A percentile compares a stretch with the other conserved stretches of the same genome.
phyloP scores from a whole-genome alignment of 129 eudicot genomes.

The Mikania micrantha region DNA sequence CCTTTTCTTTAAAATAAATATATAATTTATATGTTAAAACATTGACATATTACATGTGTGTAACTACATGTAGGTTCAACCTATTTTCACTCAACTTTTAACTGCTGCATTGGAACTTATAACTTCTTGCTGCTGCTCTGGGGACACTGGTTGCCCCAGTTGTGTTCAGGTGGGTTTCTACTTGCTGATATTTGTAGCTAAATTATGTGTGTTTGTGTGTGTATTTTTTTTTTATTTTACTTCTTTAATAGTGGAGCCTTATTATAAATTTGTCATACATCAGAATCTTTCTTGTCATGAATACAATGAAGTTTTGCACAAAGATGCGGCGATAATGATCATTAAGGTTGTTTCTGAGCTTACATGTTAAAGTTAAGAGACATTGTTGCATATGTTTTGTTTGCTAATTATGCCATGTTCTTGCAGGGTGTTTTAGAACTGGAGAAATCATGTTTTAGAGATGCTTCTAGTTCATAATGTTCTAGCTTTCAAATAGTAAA shows the following conservation, averaged over 20 bases:
- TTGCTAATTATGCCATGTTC: conserved; percentile 12
- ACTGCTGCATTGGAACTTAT: conserved; percentile 81
- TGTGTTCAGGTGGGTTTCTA: conserved; percentile 70
- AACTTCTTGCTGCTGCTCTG: conserved; percentile 67
- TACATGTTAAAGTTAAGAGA: neutral
- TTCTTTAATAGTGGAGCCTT: neutral
- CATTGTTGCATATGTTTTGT: neutral
- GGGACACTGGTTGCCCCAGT: conserved; percentile 82
- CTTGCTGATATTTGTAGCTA: neutral
- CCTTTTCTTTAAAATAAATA: neutral
- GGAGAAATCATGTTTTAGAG: conserved; percentile 32
- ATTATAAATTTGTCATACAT: neutral
- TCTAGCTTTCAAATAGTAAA: neutral
- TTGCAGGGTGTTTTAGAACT: conserved; percentile 58
- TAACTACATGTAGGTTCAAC: conserved; percentile 54
- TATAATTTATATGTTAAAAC: too few species aligned
- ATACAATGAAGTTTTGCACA: conserved; percentile 93
- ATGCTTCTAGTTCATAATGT: conserved; percentile 2
- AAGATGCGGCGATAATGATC: conserved; percentile 86
- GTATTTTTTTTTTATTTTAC: too few species aligned
- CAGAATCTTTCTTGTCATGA: conserved; percentile 77
- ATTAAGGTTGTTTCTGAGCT: conserved; percentile 53
- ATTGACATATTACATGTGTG: neutral
- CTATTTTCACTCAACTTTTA: conserved; percentile 60
- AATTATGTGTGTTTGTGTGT: too few species aligned